Evolutionary conservation across 2,329 filamentous ascomycete genomes (phyloP).

Genomic region (Penicillium sclerotigenum): DNA sequence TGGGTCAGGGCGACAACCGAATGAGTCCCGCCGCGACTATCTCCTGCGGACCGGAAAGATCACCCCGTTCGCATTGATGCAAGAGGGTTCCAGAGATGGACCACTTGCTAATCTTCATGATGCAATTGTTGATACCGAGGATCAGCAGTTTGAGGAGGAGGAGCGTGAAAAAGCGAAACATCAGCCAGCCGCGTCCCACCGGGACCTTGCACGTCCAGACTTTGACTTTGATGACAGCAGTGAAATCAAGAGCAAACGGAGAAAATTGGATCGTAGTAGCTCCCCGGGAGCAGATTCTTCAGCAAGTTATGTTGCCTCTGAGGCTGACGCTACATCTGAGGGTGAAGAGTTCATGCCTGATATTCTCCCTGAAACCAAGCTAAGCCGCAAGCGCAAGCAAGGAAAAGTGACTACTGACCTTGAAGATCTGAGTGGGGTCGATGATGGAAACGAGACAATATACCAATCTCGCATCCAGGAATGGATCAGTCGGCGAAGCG

Average conservation of each 20-base stretch:
- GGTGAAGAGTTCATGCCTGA: slow-evolving; percentile 39
- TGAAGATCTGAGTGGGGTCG: slow-evolving; percentile 63
- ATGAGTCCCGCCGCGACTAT: slow-evolving; percentile 82
- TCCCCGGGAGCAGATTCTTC: slow-evolving; percentile 29
- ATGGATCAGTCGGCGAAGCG: slow-evolving; percentile 67
- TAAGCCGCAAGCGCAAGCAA: slow-evolving; percentile 20
- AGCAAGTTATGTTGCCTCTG: slow-evolving; percentile 34
- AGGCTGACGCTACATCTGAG: slow-evolving; percentile 29
- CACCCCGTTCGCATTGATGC: slow-evolving; percentile 84
- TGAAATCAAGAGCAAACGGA: slow-evolving; percentile 30
- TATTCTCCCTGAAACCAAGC: slow-evolving; percentile 21
- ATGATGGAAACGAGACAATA: slow-evolving; percentile 82
- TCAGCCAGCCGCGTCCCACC: slow-evolving; percentile 60
- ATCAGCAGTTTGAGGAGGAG: slow-evolving; percentile 56
- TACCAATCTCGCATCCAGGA: slow-evolving; percentile 72
- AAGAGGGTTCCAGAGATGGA: slow-evolving; percentile 56
- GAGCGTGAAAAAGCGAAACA: slow-evolving; percentile 43
- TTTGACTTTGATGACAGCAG: slow-evolving; percentile 55
- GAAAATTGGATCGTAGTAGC: slow-evolving; percentile 26
- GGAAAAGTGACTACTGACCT: slow-evolving; percentile 39
- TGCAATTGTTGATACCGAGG: slow-evolving; percentile 77
- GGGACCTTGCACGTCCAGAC: slow-evolving; percentile 69
- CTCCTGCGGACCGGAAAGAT: slow-evolving; percentile 96
- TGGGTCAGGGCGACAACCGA: slow-evolving; percentile 59
- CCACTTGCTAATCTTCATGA: slow-evolving; percentile 70